Evolutionary conservation across 495 filamentous ascomycete genomes (phyloP), one percentile per base, ranked within the genome.

Genomic region (Penicillium ochrochloron): DNA sequence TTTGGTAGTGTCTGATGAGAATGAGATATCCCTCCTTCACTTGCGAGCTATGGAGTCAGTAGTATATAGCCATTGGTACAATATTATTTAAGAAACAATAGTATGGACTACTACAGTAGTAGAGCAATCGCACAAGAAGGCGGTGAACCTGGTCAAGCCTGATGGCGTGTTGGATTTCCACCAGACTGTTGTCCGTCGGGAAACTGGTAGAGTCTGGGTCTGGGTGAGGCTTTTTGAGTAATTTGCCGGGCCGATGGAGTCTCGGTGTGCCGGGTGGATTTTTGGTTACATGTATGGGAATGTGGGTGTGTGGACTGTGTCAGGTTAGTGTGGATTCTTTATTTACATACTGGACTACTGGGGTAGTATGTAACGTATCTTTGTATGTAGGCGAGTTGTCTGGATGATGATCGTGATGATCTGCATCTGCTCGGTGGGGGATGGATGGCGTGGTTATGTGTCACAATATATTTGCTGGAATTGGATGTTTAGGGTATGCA

Each of bases 261-360:
- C 17, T 61, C 59, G 59, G 59, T 53, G 48, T 61, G 35, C 59
- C 48, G 59, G 25, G 46, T 51, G 27, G 58, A 33, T n/a, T 57
- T 41, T 57, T 41, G 12, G 37, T 11, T 27, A 27, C 25, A 27
- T 4, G n/a, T 41, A 9, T 33, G 31, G 31, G 31, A 33, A 33
- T 42, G 54, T 33, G 52, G 21, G 29, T 42, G 56, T 27, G 56
- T 42, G 23, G 34, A 59, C 46, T n/a, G 25, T 59, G 17, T 25
- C 29, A 39, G 29, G 41, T 17, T 44, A 27, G 19, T 50, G 41
- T 21, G 29, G 29, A 19, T 44, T 37, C 27, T 21, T 29, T 34
- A 17, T 59, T 33, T 59, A 48, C 23, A 25, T 23, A 15, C n/a
- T 31, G 17, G 21, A 15, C 14, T 41, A 41, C 1, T 31, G 6